Evolutionary conservation across 192 early-diverging fungal species (phyloP).

Genomic region (Gonapodya sp.): DNA sequence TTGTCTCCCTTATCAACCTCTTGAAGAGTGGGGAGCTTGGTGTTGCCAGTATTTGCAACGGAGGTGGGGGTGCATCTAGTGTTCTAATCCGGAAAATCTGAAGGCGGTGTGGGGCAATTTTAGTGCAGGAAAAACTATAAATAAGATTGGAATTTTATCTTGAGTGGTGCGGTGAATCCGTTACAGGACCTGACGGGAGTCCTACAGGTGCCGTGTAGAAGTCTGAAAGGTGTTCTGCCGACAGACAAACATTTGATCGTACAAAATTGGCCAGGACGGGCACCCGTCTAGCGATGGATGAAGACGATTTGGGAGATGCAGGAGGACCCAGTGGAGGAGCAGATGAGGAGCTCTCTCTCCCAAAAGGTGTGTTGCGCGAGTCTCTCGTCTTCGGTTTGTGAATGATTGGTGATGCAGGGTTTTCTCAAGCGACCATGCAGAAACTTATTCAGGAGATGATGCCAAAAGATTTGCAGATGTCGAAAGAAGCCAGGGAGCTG

Average conservation of each 20-base stretch:
- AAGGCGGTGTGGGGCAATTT: neutral
- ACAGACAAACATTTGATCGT: neutral
- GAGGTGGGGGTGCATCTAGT: constrained; percentile 42
- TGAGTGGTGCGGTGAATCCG: no score
- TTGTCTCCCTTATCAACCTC: constrained; percentile 71
- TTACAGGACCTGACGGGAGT: no score
- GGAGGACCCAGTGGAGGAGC: constrained; percentile 18
- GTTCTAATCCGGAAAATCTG: constrained; percentile 1
- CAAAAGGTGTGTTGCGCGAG: constrained; percentile 47
- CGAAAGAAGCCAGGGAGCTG: constrained; percentile 94
- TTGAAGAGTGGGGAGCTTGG: constrained; percentile 75
- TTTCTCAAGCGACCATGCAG: constrained; percentile 68
- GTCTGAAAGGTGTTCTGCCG: no score
- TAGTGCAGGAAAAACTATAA: no score
- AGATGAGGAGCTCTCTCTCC: constrained; percentile 85
- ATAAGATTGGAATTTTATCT: no score
- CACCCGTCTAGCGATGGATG: neutral
- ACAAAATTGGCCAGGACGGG: no score
- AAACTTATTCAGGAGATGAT: constrained; percentile 96
- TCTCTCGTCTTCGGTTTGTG: neutral
- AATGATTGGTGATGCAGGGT: neutral
- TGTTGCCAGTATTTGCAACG: constrained; percentile 73
- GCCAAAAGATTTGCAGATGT: constrained; percentile 76
- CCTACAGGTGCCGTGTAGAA: no score
- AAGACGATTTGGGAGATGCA: constrained; percentile 20